Evolutionary conservation across 495 filamentous ascomycete genomes (phyloP), one percentile per base, ranked within the genome.

Genomic region (Aspergillus sclerotiicarbonarius): DNA sequence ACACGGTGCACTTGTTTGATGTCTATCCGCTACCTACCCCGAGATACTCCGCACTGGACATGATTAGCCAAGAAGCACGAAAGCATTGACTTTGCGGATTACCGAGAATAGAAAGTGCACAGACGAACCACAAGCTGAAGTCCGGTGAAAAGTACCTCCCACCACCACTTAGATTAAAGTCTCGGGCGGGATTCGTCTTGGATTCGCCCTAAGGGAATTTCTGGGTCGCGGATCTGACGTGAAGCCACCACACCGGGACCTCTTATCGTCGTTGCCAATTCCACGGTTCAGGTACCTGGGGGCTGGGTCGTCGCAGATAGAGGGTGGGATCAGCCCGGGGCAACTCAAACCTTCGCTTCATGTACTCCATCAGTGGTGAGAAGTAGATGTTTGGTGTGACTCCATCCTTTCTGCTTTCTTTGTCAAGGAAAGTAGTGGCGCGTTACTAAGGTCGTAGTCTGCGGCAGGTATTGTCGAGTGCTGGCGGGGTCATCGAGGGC

Each of bases 171-270:
- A 31, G 31, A 50, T 50, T 50, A 31, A 31, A 50, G 47, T 29
- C 20, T 50, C 25, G 47, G 31, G 25, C 19, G 31, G 30, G 6
- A 16, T 50, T 29, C 13, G 25, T 31, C 29, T 46, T 19, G 44
- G 44, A 10, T 21, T 13, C 44, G 44, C 25, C 19, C 44, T 46
- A 46, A 46, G 44, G 15, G 44, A 21, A 20, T 46, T 21, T 12
- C 25, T 32, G 47, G 47, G 47, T 2, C 29, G n/a, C 47, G 31
- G 47, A 50, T 50, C 47, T 15, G 20, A 12, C 25, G 8, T 31
- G 47, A 16, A 50, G 47, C 47, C 47, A 50, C 47, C 47, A 50
- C 16, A 15, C 21, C 31, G 47, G 47, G 29, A 30, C 47, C 31
- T 32, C 29, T 50, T 50, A 50, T 50, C 47, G 0, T 13, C 13